phyloP scores from a whole-genome alignment of 139 green algal genomes.

The Pseudopediastrum boryanum region DNA sequence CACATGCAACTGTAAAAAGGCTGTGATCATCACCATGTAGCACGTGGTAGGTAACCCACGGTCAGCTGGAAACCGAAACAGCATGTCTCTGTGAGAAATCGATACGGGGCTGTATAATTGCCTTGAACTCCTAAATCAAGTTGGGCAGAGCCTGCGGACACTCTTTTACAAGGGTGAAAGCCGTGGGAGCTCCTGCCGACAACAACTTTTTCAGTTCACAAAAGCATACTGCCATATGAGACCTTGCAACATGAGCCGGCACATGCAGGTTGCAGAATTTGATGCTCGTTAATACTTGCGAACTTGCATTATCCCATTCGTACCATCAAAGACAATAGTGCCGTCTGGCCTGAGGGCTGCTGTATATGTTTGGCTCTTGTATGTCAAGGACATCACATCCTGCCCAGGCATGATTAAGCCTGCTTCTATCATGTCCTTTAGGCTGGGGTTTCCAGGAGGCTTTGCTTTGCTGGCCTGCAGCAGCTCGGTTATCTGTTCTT shows the following conservation, averaged over 20 bases:
- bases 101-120: no score
- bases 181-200: not conserved
- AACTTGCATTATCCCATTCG: no score
- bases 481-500: not conserved
- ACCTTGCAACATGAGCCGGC: not conserved
- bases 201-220: not conserved
- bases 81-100: no score
- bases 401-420: conserved; percentile 47
- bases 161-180: not conserved
- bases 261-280: no score
- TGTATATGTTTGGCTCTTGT: conserved; percentile 54
- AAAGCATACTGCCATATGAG: not conserved
- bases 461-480: not conserved
- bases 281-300: no score
- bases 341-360: conserved; percentile 52
- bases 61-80: no score
- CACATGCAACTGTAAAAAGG: no score
- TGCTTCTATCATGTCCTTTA: conserved; percentile 54
- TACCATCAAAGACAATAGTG: conserved; percentile 60
- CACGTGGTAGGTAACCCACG: no score
- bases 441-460: conserved; percentile 16
- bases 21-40: no score
- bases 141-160: not conserved
- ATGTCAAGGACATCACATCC: conserved; percentile 54
- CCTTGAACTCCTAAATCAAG: no score